A percentile compares a stretch with the other conserved stretches of the same genome.
These are phyloP conservation scores for Wallacemonas rigidus DNA, from an alignment of 208 protist species.

Conservation along the genomic window DNA sequence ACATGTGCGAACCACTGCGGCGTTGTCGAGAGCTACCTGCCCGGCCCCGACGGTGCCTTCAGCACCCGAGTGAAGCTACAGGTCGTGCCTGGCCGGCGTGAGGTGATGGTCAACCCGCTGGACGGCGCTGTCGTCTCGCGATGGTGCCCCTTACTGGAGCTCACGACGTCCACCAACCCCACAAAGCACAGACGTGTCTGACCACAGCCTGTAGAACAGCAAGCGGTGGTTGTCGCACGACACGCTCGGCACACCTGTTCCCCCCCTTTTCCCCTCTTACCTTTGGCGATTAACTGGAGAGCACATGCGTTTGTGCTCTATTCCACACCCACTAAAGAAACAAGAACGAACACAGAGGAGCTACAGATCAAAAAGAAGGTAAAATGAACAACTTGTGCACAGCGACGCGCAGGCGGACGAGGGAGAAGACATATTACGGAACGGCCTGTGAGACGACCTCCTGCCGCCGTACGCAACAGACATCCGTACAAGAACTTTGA, in stretches of 20 bases:
- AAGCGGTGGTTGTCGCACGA: neutral
- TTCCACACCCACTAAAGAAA: neutral
- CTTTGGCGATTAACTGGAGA: neutral
- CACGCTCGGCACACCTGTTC: too few relatives aligned
- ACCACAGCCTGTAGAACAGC: neutral
- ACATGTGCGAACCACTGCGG: conserved; percentile 57
- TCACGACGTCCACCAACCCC: neutral
- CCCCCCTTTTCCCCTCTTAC: neutral
- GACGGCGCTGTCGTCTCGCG: conserved; percentile 44
- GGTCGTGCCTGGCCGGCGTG: conserved; percentile 55
- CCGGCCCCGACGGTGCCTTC: conserved; percentile 9
- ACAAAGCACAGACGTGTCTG: neutral
- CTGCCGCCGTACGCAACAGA: too few relatives aligned
- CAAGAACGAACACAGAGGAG: too few relatives aligned
- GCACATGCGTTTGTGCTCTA: neutral
- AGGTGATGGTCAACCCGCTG: conserved; percentile 51
- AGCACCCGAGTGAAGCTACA: conserved; percentile 32
- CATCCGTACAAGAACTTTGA: too few relatives aligned
- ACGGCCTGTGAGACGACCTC: too few relatives aligned
- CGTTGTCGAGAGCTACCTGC: conserved; percentile 49
- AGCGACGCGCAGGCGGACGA: too few relatives aligned
- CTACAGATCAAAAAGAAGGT: neutral
- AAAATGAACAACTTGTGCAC: neutral
- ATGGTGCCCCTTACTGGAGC: conserved; percentile 65
- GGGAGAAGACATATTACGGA: too few relatives aligned